phyloP scores from a whole-genome alignment of 805 yeast species.

The Middelhovenomyces tepae region DNA sequence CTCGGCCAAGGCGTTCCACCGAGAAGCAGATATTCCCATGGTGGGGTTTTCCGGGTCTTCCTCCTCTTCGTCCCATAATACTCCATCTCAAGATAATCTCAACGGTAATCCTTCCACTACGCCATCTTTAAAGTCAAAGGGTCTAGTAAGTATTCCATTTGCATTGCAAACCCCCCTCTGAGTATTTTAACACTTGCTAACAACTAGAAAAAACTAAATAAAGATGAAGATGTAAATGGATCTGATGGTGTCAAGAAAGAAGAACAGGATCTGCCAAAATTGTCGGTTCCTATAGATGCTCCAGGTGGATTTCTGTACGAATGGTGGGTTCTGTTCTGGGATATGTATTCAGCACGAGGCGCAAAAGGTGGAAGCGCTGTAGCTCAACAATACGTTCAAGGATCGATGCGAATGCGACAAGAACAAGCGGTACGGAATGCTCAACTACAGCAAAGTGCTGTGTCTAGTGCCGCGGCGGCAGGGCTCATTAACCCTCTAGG shows the following conservation, averaged over 20 bases:
- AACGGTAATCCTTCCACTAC: constrained; percentile 5
- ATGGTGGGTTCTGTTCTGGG: constrained; percentile 98
- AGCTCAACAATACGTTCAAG: constrained; percentile 66
- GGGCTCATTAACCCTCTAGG: no score
- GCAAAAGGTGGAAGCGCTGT: constrained; percentile 46
- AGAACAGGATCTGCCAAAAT: constrained; percentile 16
- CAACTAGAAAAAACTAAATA: not conserved
- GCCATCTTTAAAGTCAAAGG: not conserved
- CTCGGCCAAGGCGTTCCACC: constrained; percentile 65
- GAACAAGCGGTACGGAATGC: constrained; percentile 33
- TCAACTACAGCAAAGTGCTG: constrained; percentile 16
- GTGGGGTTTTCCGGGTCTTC: constrained; percentile 25
- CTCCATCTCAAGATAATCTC: constrained; percentile 7
- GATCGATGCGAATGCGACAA: constrained; percentile 37
- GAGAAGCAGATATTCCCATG: constrained; percentile 59
- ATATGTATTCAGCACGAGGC: constrained; percentile 74
- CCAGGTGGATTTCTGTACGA: constrained; percentile 83
- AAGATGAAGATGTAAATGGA: constrained; percentile 2
- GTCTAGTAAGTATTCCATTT: no score
- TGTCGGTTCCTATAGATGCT: constrained; percentile 48
- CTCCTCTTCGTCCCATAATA: constrained; percentile 1
- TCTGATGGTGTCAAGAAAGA: constrained; percentile 9
- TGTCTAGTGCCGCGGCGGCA: constrained; percentile 3
- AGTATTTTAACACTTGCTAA: constrained; percentile 6
- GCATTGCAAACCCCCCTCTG: constrained; percentile 1